phyloP scores from a whole-genome alignment of 129 eudicot genomes.

The Scalesia atractyloides region DNA sequence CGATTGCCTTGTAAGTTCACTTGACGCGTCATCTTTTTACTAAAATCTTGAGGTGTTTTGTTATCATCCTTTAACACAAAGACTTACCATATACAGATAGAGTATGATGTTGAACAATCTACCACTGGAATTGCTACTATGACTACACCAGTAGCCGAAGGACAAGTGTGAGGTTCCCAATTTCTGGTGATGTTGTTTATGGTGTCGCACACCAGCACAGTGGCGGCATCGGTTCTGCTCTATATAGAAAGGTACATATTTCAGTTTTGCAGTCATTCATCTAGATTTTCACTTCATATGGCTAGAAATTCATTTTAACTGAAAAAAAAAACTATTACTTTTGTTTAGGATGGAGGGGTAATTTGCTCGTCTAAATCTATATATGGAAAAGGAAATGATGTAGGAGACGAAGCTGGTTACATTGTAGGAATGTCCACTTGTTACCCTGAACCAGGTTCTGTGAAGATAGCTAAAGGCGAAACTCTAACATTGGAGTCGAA shows the following conservation, averaged over 20 bases:
- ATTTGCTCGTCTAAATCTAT: conserved; percentile 66
- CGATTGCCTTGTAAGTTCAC: conserved; percentile 34
- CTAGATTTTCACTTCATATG: not conserved
- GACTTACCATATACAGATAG: conserved; percentile 38
- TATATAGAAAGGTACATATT: conserved; percentile 53
- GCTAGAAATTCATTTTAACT: not conserved
- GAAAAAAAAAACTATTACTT: not conserved
- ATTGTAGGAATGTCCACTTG: conserved; percentile 90
- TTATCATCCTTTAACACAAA: too few relatives aligned
- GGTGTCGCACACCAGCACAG: conserved; percentile 76
- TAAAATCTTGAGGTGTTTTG: not conserved
- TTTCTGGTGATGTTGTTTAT: conserved; percentile 63
- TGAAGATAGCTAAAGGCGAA: conserved; percentile 57
- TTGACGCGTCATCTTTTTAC: not conserved
- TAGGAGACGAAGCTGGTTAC: conserved; percentile 79
- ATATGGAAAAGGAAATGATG: conserved; percentile 63
- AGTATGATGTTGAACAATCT: conserved; percentile 42
- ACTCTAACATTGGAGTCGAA: conserved; percentile 57
- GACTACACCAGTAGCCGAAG: conserved; percentile 43
- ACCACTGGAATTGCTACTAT: conserved; percentile 28
- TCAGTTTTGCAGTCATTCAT: not conserved
- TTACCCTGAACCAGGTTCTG: conserved; percentile 72
- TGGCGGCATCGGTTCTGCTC: conserved; percentile 65
- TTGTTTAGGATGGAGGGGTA: conserved; percentile 57
- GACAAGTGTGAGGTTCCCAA: conserved; percentile 47